Base-by-base conservation (phyloP, 768 basidiomycete species). In the Tylopilus vinaceipallidus region DNA sequence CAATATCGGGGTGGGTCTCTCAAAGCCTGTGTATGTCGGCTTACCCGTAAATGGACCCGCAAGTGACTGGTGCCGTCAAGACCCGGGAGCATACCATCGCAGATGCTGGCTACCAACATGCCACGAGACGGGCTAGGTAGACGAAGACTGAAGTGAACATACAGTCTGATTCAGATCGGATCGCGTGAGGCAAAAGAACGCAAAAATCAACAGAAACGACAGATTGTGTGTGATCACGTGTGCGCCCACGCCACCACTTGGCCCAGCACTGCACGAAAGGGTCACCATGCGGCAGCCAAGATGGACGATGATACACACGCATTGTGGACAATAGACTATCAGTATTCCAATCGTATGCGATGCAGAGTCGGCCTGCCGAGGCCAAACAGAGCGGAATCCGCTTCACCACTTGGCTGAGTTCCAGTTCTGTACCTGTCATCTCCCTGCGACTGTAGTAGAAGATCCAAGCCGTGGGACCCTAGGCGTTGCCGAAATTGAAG, bases 141-240 rank as follows among this genome's bases (percentile, higher is more conserved):
- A 41, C 14, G 16, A 63, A 62, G 5, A 23, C 12, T 4, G 35
- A 36, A 5, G 35, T 48, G 19, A 59, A 57, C 12, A 30, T 20
- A 22, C 36, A 8, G 52, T 39, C 36, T 36, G 47, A 36, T 58
- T 53, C 22, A 58, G 19, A 13, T 44, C 49, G 6, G 23, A 32
- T 34, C 52, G 17, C 3, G 35, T 33, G 26, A 62, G 55, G 20
- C 38, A 52, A 40, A 62, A 62, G 38, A 62, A 38, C 4, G 32
- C 53, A 6, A 62, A 53, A 9, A 59, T 53, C 19, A 49, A 22
- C 11, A 62, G 36, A 23, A 55, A 57, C 6, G 55, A 54, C n/a
- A 33, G 34, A 32, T 55, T 52, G 30, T 56, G 30, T 3, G 30
- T 40, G 13, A 58, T 50, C 36, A 54, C 33, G 29, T n/a, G 37